phyloP scores from a whole-genome alignment of 2,329 filamentous ascomycete species.

The Fusarium sororula region DNA sequence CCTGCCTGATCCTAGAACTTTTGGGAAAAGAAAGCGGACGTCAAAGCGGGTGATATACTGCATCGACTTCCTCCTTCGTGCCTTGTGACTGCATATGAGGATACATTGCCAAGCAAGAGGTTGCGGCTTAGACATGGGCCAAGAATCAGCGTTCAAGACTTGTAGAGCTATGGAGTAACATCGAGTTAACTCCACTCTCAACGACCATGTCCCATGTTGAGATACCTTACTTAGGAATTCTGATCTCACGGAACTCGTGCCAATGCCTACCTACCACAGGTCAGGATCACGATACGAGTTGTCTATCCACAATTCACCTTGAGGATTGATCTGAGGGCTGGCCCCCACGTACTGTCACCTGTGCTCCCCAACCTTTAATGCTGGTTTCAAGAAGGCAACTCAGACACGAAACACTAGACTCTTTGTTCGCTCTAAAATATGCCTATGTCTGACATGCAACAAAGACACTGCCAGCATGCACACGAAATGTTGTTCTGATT shows the following conservation, averaged over 20 bases:
- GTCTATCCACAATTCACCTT: not conserved
- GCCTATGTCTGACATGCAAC: not conserved
- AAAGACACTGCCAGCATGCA: not conserved
- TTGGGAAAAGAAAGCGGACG: slow-evolving; percentile 23
- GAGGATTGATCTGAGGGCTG: not conserved
- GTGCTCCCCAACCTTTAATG: not conserved
- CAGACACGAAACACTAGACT: not conserved
- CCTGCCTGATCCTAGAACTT: slow-evolving; percentile 14
- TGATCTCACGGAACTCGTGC: slow-evolving; percentile 8
- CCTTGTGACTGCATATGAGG: slow-evolving; percentile 12
- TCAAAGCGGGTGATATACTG: slow-evolving; percentile 26
- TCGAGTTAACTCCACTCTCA: not conserved
- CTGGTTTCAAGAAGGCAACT: not conserved
- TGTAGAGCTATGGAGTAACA: not conserved
- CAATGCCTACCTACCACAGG: not conserved
- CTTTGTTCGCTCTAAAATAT: not conserved
- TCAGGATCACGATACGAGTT: not conserved
- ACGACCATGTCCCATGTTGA: not conserved
- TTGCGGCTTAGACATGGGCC: slow-evolving; percentile 4
- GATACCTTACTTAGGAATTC: not conserved
- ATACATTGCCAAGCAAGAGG: slow-evolving; percentile 1
- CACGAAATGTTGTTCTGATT: not conserved
- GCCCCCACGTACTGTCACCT: slow-evolving; percentile 8
- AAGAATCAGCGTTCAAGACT: slow-evolving; percentile 12
- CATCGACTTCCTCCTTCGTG: not conserved